Percentiles rank a stretch among this genome's conserved stretches.
Evolutionary conservation across 345 rosid genomes (phyloP).

Genomic region (Sapria himalayana): DNA sequence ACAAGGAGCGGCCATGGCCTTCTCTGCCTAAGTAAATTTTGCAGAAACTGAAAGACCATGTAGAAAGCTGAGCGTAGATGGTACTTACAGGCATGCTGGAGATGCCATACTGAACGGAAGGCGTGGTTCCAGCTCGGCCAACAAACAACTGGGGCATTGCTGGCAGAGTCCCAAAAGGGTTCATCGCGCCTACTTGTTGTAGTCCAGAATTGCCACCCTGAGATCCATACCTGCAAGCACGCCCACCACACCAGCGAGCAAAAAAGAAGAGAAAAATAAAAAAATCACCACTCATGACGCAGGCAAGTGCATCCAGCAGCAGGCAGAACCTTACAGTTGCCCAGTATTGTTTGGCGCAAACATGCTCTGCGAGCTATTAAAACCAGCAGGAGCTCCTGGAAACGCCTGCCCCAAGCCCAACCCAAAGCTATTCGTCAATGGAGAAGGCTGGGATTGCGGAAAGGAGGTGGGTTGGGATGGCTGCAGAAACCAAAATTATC

Average conservation of each 20-base stretch:
- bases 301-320: too few species aligned
- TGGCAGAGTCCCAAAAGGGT: conserved; percentile 88
- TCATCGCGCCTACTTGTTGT: conserved; percentile 35
- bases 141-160: conserved; percentile 75
- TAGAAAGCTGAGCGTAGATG: conserved; percentile 5
- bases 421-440: conserved; percentile 20
- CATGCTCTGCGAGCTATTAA: conserved; percentile 10
- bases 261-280: conserved; percentile 3
- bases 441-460: conserved; percentile 38
- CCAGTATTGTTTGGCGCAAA: conserved; percentile 31
- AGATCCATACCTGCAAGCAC: conserved; percentile 39
- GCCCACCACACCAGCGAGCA: too few species aligned
- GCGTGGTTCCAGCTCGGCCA: conserved; percentile 49
- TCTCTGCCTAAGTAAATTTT: background rate
- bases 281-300: too few species aligned
- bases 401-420: conserved; percentile 33
- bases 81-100: conserved; percentile 64
- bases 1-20: background rate
- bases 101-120: conserved; percentile 78
- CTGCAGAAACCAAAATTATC: conserved; percentile 11
- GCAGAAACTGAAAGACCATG: too few species aligned
- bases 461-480: conserved; percentile 19
- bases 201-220: conserved; percentile 22
- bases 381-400: conserved; percentile 16
- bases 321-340: too few species aligned